Evolutionary conservation across 331 rosid species (phyloP).

Genomic region (Ulmus americana): DNA sequence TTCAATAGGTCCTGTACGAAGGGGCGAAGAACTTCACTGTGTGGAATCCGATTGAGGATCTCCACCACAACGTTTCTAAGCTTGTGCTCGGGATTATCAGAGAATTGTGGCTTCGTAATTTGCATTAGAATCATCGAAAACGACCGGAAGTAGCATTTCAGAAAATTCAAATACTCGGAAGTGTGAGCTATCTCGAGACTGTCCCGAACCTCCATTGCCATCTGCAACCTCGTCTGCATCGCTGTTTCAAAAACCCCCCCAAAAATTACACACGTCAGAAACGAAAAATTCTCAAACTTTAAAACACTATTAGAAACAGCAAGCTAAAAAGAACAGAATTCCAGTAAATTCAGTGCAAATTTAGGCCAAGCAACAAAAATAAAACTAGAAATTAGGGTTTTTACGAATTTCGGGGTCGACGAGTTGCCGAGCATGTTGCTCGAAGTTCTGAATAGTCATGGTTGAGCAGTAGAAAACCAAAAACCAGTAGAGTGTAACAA

Average conservation of each 20-base stretch:
- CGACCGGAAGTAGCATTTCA: slow-evolving; percentile 74
- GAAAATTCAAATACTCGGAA: slow-evolving; percentile 81
- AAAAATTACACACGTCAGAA: slow-evolving; percentile 3
- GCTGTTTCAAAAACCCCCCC: slow-evolving; percentile 31
- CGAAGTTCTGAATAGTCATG: slow-evolving; percentile 88
- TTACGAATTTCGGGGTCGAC: slow-evolving; percentile 64
- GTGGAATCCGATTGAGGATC: slow-evolving; percentile 86
- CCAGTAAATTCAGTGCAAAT: background rate
- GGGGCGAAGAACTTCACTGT: slow-evolving; percentile 90
- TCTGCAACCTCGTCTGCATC: slow-evolving; percentile 62
- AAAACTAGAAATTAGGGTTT: slow-evolving; percentile 6
- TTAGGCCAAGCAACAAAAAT: background rate
- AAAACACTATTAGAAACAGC: background rate
- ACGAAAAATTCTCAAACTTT: background rate
- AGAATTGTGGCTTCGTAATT: slow-evolving; percentile 70
- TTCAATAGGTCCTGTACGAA: slow-evolving; percentile 87
- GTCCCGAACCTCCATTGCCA: slow-evolving; percentile 94
- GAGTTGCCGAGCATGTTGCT: slow-evolving; percentile 77
- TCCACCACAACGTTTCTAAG: slow-evolving; percentile 80
- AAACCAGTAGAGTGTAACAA: background rate
- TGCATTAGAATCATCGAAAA: slow-evolving; percentile 60
- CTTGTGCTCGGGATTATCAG: slow-evolving; percentile 75
- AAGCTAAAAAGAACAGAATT: background rate
- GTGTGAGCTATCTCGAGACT: slow-evolving; percentile 93
- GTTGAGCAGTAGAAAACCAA: background rate